Percentiles rank a stretch among this genome's conserved stretches.
Conservation (phyloP, 164 flowering plant genomes). For the Umbilicus rupestris region DNA sequence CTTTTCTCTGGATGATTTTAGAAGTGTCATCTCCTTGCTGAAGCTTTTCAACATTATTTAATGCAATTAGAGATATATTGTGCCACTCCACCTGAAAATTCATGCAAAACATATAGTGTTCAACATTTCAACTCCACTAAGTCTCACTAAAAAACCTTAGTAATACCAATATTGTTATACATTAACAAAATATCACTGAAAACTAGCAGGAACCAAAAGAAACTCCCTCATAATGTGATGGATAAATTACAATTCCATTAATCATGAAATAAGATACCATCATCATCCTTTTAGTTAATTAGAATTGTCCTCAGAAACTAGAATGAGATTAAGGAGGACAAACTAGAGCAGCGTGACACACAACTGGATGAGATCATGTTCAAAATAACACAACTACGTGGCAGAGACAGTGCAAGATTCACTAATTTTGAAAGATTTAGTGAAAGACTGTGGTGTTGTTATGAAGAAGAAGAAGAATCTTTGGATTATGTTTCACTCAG, state of each 20-base stretch:
- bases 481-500: not conserved
- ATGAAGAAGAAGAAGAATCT: not conserved
- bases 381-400: not conserved
- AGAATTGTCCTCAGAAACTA: not conserved
- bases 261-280: not conserved
- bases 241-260: not conserved
- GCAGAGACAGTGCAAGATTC: not conserved
- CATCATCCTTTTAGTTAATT: not conserved
- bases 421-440: not conserved
- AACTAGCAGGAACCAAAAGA: not conserved
- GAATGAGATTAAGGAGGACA: too few relatives aligned
- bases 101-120: not conserved
- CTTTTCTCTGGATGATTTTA: conserved; percentile 53
- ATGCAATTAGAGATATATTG: conserved; percentile 44
- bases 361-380: not conserved
- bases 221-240: not conserved
- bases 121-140: not conserved
- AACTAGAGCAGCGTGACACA: too few relatives aligned
- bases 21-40: conserved; percentile 56
- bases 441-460: not conserved
- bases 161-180: not conserved
- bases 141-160: not conserved
- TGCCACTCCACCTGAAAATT: conserved; percentile 74
- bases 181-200: not conserved
- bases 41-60: conserved; percentile 45